These are phyloP conservation scores for Cladosporium sp. DNA, from an alignment of 2,329 filamentous ascomycete genomes.

Conservation along the genomic window DNA sequence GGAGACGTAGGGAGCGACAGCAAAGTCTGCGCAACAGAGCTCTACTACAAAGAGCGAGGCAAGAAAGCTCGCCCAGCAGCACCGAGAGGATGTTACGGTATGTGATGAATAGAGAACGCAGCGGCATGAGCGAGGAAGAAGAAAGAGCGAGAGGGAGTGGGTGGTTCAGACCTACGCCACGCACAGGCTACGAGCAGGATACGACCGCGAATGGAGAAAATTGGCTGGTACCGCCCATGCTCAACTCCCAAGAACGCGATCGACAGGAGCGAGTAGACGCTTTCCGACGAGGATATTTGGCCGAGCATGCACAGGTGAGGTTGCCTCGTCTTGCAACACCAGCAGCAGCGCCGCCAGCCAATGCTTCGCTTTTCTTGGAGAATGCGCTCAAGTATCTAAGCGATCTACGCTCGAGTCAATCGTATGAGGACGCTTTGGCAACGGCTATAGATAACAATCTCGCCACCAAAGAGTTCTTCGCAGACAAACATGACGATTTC, in stretches of 20 bases:
- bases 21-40: slow-evolving; percentile 35
- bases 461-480: slow-evolving; percentile 53
- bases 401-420: slow-evolving; percentile 54
- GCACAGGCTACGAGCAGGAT: slow-evolving; percentile 5
- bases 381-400: slow-evolving; percentile 63
- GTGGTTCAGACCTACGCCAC: slow-evolving; percentile 32
- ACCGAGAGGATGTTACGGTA: slow-evolving; percentile 43
- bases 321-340: slow-evolving; percentile 33
- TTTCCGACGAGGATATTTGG: slow-evolving; percentile 36
- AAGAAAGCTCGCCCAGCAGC: slow-evolving; percentile 34
- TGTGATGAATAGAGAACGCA: slow-evolving; percentile 42
- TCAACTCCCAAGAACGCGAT: slow-evolving; percentile 19
- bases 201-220: slow-evolving; percentile 19
- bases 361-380: slow-evolving; percentile 43
- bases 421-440: slow-evolving; percentile 55
- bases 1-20: slow-evolving; percentile 32
- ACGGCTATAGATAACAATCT: slow-evolving; percentile 56
- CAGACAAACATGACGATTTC: slow-evolving; percentile 57
- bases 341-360: slow-evolving; percentile 4
- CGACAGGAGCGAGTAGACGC: slow-evolving; percentile 35
- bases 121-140: slow-evolving; percentile 36
- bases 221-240: slow-evolving; percentile 29
- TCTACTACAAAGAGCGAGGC: slow-evolving; percentile 35
- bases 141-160: slow-evolving; percentile 36
- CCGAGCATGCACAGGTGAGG: slow-evolving; percentile 35